These are phyloP conservation scores for Globisporangium yorkense DNA, from an alignment of 352 stramenopile genomes.

Conservation along the genomic window DNA sequence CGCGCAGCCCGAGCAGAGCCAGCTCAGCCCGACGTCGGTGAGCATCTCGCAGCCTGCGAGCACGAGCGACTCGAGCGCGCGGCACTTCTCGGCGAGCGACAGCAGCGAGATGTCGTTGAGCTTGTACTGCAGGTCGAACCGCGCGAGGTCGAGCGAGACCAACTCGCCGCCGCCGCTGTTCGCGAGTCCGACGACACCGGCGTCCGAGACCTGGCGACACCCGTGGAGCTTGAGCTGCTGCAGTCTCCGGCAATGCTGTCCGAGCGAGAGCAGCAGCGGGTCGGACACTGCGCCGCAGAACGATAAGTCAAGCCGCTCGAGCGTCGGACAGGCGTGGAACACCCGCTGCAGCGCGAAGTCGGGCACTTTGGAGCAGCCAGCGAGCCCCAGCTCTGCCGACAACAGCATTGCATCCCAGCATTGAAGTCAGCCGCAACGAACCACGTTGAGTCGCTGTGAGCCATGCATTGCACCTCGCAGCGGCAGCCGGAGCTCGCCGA, in stretches of 20 bases:
- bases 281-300: slow-evolving; percentile 80
- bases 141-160: slow-evolving; percentile 67
- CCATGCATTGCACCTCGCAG: slow-evolving; percentile 32
- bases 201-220: slow-evolving; percentile 86
- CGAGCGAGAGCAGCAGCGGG: slow-evolving; percentile 64
- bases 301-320: slow-evolving; percentile 76
- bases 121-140: slow-evolving; percentile 88
- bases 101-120: slow-evolving; percentile 90
- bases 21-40: slow-evolving; percentile 90
- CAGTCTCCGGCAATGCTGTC: slow-evolving; percentile 54
- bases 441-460: background rate
- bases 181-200: slow-evolving; percentile 72
- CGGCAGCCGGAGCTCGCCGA: slow-evolving; percentile 43
- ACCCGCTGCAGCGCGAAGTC: slow-evolving; percentile 81
- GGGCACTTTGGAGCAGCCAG: slow-evolving; percentile 68
- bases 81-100: slow-evolving; percentile 59
- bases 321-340: slow-evolving; percentile 56
- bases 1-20: slow-evolving; percentile 78
- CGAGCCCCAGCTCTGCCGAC: slow-evolving; percentile 46
- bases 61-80: slow-evolving; percentile 38
- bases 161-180: slow-evolving; percentile 60
- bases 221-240: slow-evolving; percentile 62
- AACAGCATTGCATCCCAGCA: background rate
- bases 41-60: slow-evolving; percentile 88
- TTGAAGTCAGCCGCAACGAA: background rate